phyloP scores from a whole-genome alignment of 345 rosid genomes.

The Rhodomyrtus tomentosa region DNA sequence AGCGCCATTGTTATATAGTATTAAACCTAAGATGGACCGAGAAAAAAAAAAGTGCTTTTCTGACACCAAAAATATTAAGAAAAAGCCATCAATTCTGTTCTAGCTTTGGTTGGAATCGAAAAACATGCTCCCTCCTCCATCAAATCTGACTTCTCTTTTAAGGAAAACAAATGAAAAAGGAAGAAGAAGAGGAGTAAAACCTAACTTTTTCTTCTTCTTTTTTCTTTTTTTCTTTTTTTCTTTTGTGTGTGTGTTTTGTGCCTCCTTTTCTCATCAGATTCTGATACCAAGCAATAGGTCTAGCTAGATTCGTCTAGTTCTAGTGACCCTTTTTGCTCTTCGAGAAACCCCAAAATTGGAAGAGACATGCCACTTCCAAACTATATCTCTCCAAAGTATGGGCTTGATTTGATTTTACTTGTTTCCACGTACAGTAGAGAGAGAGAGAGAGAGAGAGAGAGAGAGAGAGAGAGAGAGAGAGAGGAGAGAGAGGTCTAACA shows the following conservation, averaged over 20 bases:
- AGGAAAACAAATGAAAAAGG: neutral
- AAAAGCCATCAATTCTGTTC: neutral
- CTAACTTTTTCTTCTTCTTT: neutral
- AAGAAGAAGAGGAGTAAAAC: neutral
- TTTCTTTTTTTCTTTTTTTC: too few species aligned
- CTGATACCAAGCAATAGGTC: neutral
- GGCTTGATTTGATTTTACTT: neutral
- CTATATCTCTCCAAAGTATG: neutral
- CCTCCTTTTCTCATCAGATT: neutral
- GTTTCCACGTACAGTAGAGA: neutral
- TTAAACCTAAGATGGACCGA: neutral
- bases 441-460: neutral
- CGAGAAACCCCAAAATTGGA: neutral
- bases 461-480: neutral
- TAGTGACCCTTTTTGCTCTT: neutral
- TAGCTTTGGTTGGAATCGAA: neutral
- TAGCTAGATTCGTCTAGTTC: neutral
- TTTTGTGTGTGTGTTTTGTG: neutral
- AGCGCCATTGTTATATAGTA: neutral
- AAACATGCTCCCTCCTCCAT: neutral
- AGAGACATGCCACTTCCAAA: neutral
- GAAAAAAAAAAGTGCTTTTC: neutral
- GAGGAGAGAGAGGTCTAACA: neutral
- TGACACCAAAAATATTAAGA: neutral
- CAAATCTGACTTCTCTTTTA: neutral